Conservation (phyloP, 768 basidiomycete genomes). For the Suillus variegatus region DNA sequence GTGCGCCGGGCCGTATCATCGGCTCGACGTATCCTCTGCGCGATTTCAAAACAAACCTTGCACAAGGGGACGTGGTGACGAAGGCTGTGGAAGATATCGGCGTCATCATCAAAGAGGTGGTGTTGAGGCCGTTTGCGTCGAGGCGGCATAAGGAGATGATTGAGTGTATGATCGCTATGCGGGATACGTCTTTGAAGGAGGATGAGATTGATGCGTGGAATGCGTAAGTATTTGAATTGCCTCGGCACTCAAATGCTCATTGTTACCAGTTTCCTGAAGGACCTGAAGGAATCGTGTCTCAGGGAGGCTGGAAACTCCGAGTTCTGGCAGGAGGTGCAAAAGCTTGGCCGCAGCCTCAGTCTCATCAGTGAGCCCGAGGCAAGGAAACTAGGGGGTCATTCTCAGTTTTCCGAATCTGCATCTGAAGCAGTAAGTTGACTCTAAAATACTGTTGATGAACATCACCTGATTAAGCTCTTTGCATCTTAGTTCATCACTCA, state of each 20-base stretch:
- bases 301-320: slow-evolving; percentile 57
- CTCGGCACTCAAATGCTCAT: not conserved
- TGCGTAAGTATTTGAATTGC: slow-evolving; percentile 41
- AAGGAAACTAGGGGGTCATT: slow-evolving; percentile 54
- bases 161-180: slow-evolving; percentile 68
- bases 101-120: slow-evolving; percentile 68
- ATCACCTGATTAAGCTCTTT: not conserved
- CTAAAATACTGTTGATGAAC: not conserved
- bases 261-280: slow-evolving; percentile 54
- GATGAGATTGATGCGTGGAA: slow-evolving; percentile 88
- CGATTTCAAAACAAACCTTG: slow-evolving; percentile 75
- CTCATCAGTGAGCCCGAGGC: slow-evolving; percentile 69
- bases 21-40: slow-evolving; percentile 70
- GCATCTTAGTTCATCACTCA: slow-evolving; percentile 23
- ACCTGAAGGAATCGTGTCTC: slow-evolving; percentile 58
- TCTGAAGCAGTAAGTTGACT: slow-evolving; percentile 50
- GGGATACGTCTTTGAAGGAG: slow-evolving; percentile 69
- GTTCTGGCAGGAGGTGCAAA: slow-evolving; percentile 66
- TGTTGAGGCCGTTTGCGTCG: slow-evolving; percentile 68
- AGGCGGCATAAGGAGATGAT: slow-evolving; percentile 70
- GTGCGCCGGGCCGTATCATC: slow-evolving; percentile 72
- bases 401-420: slow-evolving; percentile 53
- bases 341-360: slow-evolving; percentile 53
- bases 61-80: slow-evolving; percentile 74
- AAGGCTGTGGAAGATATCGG: slow-evolving; percentile 85